Base-by-base conservation (phyloP, 371 early-diverging fungal species). In the Rhizopus sp. region DNA sequence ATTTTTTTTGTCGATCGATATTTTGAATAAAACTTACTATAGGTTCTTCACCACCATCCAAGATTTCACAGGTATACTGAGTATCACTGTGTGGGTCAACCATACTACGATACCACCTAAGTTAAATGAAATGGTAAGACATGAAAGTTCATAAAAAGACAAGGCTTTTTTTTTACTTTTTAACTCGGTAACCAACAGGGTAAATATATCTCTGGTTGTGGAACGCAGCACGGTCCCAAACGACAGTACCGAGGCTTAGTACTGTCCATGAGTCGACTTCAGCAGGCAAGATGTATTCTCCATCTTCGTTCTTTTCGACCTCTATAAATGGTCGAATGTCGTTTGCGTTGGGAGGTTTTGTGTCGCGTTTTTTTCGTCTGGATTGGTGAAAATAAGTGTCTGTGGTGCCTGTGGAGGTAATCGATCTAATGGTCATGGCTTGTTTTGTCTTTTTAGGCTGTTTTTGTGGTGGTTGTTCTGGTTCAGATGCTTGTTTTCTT, bases 201-300 rank as follows among this genome's bases (percentile, higher is more conserved):
- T 85, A 95, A 35, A 95, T 93, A 58, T 95, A 94, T 13, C 94
- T 82, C 55, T 92, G 89, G 50, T 87, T 91, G 58, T 95, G 95
- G 68, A 89, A 95, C 3, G 85, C 78, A 34, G 88, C 86, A 12
- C 88, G 83, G 40, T 90, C 90, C 66, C 77, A 81, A 3, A 91
- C 82, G 4, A 95, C 86, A 34, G 64, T 71, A 9, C 96, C 96
- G 10, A 92, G 73, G 35, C 50, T 62, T 10, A 84, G 62, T 23
- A 95, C 75, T 4, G 91, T 92, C 46, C 91, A 78, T 23, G 89
- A 84, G 13, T 93, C 95, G 7, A 91, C 75, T 45, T 85, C 80
- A 16, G 92, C 81, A 3, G 95, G 95, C 29, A 94, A 67, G 16
- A 87, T 79, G 39, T 88, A 82, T 30, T 73, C 72, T 5, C 95